phyloP scores from a whole-genome alignment of 2,329 filamentous ascomycete genomes.

The Piedraia hortae region DNA sequence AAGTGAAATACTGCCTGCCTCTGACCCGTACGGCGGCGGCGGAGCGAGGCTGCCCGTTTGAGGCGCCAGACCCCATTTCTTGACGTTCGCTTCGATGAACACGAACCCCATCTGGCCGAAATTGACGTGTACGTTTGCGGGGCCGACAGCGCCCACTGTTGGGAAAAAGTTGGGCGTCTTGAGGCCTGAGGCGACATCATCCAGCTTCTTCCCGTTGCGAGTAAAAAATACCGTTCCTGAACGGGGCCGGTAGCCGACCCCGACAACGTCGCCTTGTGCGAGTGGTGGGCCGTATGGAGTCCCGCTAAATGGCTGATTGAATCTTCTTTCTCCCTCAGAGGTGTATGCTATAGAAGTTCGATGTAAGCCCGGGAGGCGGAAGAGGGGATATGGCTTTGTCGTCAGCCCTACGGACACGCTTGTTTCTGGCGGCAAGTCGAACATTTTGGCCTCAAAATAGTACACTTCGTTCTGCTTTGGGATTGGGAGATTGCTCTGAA shows the following conservation, averaged over 20 bases:
- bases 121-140: conserved; percentile 81
- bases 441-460: conserved; percentile 98
- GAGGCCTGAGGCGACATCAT: conserved; percentile 76
- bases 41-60: conserved; percentile 88
- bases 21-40: conserved; percentile 84
- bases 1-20: conserved; percentile 84
- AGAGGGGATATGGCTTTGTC: conserved; percentile 90
- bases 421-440: conserved; percentile 79
- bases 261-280: conserved; percentile 84
- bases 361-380: conserved; percentile 78
- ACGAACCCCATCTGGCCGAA: conserved; percentile 96
- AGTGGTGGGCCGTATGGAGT: conserved; percentile 59
- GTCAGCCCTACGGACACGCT: conserved; percentile 76
- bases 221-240: conserved; percentile 96
- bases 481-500: conserved; percentile 85
- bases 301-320: conserved; percentile 70
- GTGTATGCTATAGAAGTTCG: conserved; percentile 80
- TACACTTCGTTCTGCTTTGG: conserved; percentile 98
- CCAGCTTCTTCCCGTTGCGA: conserved; percentile 86
- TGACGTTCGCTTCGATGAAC: conserved; percentile 97
- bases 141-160: conserved; percentile 84
- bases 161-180: conserved; percentile 96
- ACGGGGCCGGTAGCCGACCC: conserved; percentile 78
- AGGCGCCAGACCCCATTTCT: conserved; percentile 95
- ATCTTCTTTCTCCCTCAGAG: conserved; percentile 61